Evolutionary conservation across 2,329 filamentous ascomycete genomes (phyloP), one percentile per base, ranked within the genome.

Genomic region (Mycogone perniciosa): DNA sequence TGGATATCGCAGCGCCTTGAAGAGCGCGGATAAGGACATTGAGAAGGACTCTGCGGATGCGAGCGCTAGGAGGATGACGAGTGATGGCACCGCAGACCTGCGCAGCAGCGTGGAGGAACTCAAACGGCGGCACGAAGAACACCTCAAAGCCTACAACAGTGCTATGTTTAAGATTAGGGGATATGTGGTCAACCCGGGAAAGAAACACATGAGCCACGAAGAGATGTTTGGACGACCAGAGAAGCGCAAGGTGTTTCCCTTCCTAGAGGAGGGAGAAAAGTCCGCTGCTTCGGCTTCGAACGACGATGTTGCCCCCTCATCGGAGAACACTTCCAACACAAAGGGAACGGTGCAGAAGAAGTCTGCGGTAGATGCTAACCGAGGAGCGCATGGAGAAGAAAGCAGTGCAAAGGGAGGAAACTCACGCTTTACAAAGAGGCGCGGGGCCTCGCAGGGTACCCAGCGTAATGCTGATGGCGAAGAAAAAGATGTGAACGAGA

Each of bases 161-260:
- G 44, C 58, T 49, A 67, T 68, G 64, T 44, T 47, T 47, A 56
- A 57, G 20, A 44, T 68, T 5, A 62, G 65, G n/a, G 65, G 64
- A 5, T 53, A 58, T 6, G 27, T 26, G 2, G 55, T 59, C 27
- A 33, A 62, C n/a, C 52, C 62, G 9, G 56, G 63, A 26, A 65
- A 60, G 50, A 67, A 67, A 45, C 59, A 54, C 30, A 47, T 59
- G 54, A 62, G 57, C 33, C 56, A 66, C 39, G 51, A 59, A 13
- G 46, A 59, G 44, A 59, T 67, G n/a, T 67, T 64, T 43, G 62
- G 64, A 7, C 57, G 50, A 20, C 37, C 53, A 4, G 57, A 56
- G 42, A 61, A 58, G 51, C 48, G 51, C 29, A 53, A 53, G 40
- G 11, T 30, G 2, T 50, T 46, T n/a, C 44, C 48, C 9, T 51